A percentile compares a stretch with the other conserved stretches of the same genome.
Conservation (phyloP, 164 flowering plant genomes). For the Vitis vinifera region ASM3070453v1 NC_081810.1:1749501-1750000, state of each 20-base stretch:
- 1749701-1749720: neutral
- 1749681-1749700: too few relatives aligned
- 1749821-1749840: slow-evolving; percentile 49
- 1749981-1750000: slow-evolving; percentile 24
- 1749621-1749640: neutral
- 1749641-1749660: neutral
- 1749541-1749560: too few relatives aligned
- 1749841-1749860: slow-evolving; percentile 59
- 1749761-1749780: slow-evolving; percentile 37
- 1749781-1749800: slow-evolving; percentile 67
- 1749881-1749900: slow-evolving; percentile 44
- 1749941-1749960: slow-evolving; percentile 24
- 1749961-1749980: slow-evolving; percentile 18
- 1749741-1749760: slow-evolving; percentile 10
- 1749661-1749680: neutral
- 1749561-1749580: too few relatives aligned
- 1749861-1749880: slow-evolving; percentile 50
- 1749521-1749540: too few relatives aligned
- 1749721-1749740: slow-evolving; percentile 15
- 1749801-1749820: slow-evolving; percentile 35
- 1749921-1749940: slow-evolving; percentile 32
- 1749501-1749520: too few relatives aligned
- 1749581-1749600: too few relatives aligned
- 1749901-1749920: slow-evolving; percentile 33
- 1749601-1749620: too few relatives aligned